phyloP scores from a whole-genome alignment of 495 filamentous ascomycete genomes.

The Tetracladium marchalianum region DNA sequence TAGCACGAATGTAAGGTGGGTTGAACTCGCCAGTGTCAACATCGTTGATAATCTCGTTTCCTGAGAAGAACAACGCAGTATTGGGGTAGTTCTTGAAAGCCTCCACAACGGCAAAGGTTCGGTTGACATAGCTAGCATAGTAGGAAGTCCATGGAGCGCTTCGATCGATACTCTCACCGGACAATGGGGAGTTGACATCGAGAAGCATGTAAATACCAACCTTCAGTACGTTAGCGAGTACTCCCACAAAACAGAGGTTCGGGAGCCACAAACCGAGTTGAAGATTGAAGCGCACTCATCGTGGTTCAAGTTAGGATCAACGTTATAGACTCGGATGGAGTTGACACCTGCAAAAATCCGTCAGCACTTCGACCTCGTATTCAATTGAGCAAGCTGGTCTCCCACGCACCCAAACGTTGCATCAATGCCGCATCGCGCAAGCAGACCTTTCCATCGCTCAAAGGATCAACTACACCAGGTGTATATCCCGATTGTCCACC shows the following conservation, averaged over 20 bases:
- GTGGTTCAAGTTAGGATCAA: slow-evolving; percentile 76
- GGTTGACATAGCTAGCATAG: slow-evolving; percentile 62
- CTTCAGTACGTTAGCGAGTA: slow-evolving; percentile 1
- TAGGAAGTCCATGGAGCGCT: slow-evolving; percentile 62
- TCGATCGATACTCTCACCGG: slow-evolving; percentile 65
- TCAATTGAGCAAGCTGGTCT: not conserved
- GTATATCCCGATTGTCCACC: slow-evolving; percentile 78
- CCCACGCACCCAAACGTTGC: slow-evolving; percentile 57
- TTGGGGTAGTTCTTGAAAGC: slow-evolving; percentile 92
- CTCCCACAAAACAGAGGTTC: slow-evolving; percentile 41
- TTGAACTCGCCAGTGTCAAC: slow-evolving; percentile 39
- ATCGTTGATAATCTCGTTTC: slow-evolving; percentile 88
- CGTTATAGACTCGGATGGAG: slow-evolving; percentile 89
- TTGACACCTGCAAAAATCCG: slow-evolving; percentile 47
- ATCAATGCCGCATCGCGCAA: slow-evolving; percentile 87
- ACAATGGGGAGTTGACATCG: slow-evolving; percentile 89
- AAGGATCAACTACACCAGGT: slow-evolving; percentile 54
- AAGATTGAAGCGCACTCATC: slow-evolving; percentile 86
- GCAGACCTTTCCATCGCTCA: slow-evolving; percentile 66
- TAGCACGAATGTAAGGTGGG: slow-evolving; percentile 59
- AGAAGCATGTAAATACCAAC: slow-evolving; percentile 52
- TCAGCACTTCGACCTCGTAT: slow-evolving; percentile 3
- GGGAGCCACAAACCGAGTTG: slow-evolving; percentile 42
- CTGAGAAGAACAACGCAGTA: slow-evolving; percentile 81
- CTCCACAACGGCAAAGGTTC: slow-evolving; percentile 85